A percentile compares a stretch with the other conserved stretches of the same genome.
These are phyloP conservation scores for Coniochaeta prunicola DNA, from an alignment of 2,329 filamentous ascomycete species.

Conservation along the genomic window DNA sequence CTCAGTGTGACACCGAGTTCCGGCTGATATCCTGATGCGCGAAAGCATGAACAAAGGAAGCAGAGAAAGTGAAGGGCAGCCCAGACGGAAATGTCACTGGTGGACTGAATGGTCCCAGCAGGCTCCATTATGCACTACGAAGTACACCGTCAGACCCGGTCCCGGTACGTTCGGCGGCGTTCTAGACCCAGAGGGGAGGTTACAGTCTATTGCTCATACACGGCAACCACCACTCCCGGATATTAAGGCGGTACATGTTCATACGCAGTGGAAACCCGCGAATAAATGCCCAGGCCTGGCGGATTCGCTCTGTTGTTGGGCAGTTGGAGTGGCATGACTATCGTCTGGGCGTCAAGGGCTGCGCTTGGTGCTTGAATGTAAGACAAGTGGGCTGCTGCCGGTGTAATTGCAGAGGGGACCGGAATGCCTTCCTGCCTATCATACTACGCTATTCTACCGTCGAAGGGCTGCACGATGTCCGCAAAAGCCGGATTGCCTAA, in stretches of 20 bases:
- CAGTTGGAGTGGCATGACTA: background rate
- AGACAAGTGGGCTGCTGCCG: background rate
- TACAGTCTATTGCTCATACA: background rate
- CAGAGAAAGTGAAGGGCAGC: background rate
- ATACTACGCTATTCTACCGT: too few relatives aligned
- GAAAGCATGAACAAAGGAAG: background rate
- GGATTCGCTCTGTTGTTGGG: background rate
- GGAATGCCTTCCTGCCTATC: too few relatives aligned
- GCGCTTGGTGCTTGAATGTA: background rate
- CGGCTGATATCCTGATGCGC: too few relatives aligned
- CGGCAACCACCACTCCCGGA: background rate
- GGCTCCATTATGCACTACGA: background rate
- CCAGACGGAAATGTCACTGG: too few relatives aligned
- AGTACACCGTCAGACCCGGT: background rate
- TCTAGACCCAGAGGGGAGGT: background rate
- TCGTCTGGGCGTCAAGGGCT: background rate
- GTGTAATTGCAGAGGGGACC: background rate
- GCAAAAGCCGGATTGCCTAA: background rate
- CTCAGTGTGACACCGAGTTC: too few relatives aligned
- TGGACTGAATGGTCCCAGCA: background rate
- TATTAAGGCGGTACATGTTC: background rate
- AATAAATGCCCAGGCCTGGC: background rate
- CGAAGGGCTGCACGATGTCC: background rate
- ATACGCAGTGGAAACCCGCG: background rate
- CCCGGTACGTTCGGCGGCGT: background rate